Conservation (phyloP, 257 asterid species). For the Solanum ahanhuiri region DNA sequence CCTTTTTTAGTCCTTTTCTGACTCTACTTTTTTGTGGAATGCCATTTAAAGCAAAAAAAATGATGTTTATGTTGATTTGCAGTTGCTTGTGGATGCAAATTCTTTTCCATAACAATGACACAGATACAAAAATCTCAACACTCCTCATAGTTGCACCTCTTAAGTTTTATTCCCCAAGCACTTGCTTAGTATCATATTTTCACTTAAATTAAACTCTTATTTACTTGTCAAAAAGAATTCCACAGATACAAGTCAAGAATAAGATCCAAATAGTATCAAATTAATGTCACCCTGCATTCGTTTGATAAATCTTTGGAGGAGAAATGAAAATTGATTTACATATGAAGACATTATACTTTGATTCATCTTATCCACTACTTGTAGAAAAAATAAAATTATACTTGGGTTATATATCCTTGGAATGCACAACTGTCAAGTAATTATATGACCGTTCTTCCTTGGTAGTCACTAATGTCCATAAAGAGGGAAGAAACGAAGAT, state of each 20-base stretch:
- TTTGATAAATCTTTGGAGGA: neutral
- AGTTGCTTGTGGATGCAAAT: neutral
- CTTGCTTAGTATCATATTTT: neutral
- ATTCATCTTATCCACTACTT: neutral
- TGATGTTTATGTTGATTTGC: neutral
- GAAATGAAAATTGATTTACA: neutral
- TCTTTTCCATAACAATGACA: neutral
- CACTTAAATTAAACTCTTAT: neutral
- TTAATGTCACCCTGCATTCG: neutral
- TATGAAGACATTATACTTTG: neutral
- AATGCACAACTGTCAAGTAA: neutral
- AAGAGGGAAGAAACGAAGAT: neutral
- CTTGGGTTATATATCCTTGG: neutral
- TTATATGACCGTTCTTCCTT: neutral
- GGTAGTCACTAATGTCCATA: neutral
- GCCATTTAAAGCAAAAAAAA: neutral
- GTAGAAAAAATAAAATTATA: neutral
- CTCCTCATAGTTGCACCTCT: neutral
- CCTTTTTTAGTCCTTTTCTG: neutral
- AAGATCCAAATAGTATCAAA: neutral
- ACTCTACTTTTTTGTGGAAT: neutral
- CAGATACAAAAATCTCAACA: neutral
- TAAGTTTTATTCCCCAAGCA: neutral
- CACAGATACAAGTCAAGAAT: neutral
- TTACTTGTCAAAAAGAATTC: neutral